Evolutionary conservation across 108 stramenopile genomes (phyloP).

Genomic region (Schizochytrium sp.): DNA sequence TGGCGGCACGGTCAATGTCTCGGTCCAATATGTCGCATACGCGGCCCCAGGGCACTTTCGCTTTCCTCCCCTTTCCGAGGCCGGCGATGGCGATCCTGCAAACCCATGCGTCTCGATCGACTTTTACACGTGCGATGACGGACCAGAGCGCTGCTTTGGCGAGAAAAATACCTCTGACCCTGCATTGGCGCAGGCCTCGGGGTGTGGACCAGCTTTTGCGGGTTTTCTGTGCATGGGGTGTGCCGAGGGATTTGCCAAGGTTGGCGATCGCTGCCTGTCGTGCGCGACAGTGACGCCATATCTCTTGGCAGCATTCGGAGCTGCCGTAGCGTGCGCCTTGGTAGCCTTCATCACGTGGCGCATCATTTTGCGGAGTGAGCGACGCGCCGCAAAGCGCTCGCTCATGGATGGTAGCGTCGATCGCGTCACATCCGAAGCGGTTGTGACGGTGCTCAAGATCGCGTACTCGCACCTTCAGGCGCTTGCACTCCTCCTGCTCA

Average conservation of each 20-base stretch:
- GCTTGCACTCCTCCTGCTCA: not conserved
- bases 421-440: not conserved
- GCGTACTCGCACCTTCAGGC: not conserved
- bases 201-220: not conserved
- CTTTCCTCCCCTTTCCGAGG: not conserved
- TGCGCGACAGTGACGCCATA: not conserved
- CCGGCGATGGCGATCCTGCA: not conserved
- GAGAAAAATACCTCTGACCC: not conserved
- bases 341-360: not conserved
- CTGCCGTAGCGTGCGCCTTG: not conserved
- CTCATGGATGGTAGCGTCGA: not conserved
- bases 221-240: not conserved
- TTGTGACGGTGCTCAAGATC: constrained; percentile 14
- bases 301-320: not conserved
- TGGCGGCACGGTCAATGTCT: not conserved
- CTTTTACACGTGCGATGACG: not conserved
- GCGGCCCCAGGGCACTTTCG: not conserved
- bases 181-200: not conserved
- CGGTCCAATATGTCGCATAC: not conserved
- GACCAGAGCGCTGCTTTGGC: not conserved
- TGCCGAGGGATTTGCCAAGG: not conserved
- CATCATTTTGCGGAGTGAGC: not conserved
- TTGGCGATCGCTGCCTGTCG: not conserved
- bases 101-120: not conserved
- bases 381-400: not conserved